These are phyloP conservation scores for Talaromyces adpressus DNA, from an alignment of 495 filamentous ascomycete genomes.

Conservation along the genomic window DNA sequence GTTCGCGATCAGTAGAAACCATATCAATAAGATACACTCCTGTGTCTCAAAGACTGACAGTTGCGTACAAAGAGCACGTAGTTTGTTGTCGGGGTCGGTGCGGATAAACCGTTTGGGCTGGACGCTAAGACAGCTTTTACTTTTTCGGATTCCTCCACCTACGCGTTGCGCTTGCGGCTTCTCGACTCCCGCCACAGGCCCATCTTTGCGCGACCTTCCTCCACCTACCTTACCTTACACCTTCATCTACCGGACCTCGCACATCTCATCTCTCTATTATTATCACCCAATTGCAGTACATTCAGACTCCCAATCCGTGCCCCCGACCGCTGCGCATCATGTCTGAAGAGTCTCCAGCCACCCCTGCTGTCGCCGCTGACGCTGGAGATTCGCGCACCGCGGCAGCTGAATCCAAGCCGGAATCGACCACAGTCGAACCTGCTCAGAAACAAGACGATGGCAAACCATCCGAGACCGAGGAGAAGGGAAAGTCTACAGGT, in stretches of 20 bases:
- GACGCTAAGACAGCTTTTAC: not conserved
- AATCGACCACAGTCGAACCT: conserved; percentile 16
- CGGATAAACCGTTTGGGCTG: not conserved
- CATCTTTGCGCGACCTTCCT: not conserved
- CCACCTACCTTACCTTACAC: not conserved
- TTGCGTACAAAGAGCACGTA: no score
- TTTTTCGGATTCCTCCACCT: conserved; percentile 31
- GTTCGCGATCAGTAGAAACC: not conserved
- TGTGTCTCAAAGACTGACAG: no score
- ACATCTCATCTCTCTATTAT: not conserved
- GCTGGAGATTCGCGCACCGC: conserved; percentile 27
- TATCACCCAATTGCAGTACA: not conserved
- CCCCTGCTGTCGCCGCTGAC: conserved; percentile 24
- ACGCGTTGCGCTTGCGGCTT: conserved; percentile 7
- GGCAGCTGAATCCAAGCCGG: conserved; percentile 21
- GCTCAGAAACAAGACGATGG: conserved; percentile 23
- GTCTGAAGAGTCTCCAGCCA: conserved; percentile 35
- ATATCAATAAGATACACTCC: not conserved
- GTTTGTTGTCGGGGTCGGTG: not conserved
- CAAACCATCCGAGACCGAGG: conserved; percentile 17
- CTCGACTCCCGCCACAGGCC: not conserved
- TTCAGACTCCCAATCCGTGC: not conserved
- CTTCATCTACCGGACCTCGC: not conserved
- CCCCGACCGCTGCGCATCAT: conserved; percentile 24
- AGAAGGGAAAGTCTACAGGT: not conserved